These are phyloP conservation scores for Aureobasidium pullulans DNA, from an alignment of 2,329 filamentous ascomycete genomes.

Conservation along the genomic window DNA sequence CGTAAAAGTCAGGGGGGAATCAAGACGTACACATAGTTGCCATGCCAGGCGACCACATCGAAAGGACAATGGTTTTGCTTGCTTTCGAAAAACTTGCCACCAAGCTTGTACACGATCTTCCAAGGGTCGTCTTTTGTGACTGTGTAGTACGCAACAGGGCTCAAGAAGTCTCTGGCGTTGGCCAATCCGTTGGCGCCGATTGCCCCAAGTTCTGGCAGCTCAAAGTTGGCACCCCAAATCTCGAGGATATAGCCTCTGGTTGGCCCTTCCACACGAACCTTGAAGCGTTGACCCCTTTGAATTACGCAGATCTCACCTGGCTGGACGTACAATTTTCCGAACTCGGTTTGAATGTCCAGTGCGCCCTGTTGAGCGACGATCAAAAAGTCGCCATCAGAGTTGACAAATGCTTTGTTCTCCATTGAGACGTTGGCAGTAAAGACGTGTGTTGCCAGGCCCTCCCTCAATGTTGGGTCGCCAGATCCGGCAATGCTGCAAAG, in stretches of 20 bases:
- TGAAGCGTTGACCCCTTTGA: constrained; percentile 32
- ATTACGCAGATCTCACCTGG: constrained; percentile 35
- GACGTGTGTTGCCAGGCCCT: constrained; percentile 44
- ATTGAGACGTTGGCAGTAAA: constrained; percentile 43
- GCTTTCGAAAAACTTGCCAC: constrained; percentile 27
- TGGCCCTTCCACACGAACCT: constrained; percentile 31
- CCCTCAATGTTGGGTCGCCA: constrained; percentile 43
- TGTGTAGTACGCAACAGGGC: constrained; percentile 31
- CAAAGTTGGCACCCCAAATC: constrained; percentile 34
- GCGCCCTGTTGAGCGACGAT: constrained; percentile 31
- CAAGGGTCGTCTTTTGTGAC: constrained; percentile 29
- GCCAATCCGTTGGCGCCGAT: constrained; percentile 33
- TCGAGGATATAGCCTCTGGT: constrained; percentile 34
- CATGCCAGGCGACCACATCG: constrained; percentile 37
- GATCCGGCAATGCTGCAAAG: constrained; percentile 45
- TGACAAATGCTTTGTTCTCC: constrained; percentile 40
- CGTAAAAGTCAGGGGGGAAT: neutral
- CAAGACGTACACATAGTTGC: constrained; percentile 32
- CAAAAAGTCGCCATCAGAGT: constrained; percentile 35
- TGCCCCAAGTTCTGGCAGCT: constrained; percentile 33
- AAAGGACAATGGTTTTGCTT: constrained; percentile 35
- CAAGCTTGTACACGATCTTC: constrained; percentile 31
- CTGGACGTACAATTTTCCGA: constrained; percentile 32
- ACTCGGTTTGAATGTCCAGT: constrained; percentile 33
- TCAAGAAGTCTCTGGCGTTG: constrained; percentile 33